These are phyloP conservation scores for Plantago lanceolata DNA, from an alignment of 305 asterid species.

Conservation along the genomic window DNA sequence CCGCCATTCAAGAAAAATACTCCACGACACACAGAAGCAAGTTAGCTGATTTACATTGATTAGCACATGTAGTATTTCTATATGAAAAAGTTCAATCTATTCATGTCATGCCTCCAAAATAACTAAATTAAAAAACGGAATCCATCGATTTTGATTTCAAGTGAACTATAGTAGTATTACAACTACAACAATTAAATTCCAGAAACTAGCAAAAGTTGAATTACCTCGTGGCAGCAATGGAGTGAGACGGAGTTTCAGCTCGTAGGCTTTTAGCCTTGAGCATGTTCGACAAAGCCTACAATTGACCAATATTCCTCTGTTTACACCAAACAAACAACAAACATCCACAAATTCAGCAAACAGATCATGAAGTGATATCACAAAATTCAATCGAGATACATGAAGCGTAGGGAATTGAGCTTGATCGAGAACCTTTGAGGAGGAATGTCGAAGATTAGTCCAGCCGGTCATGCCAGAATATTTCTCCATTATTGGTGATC, in stretches of 20 bases:
- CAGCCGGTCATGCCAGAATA: slow-evolving; percentile 85
- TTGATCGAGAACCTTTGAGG: slow-evolving; percentile 95
- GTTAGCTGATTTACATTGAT: no score
- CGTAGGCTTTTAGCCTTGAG: slow-evolving; percentile 80
- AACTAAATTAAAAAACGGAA: not conserved
- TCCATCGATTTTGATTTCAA: not conserved
- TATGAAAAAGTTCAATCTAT: no score
- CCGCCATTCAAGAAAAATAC: no score
- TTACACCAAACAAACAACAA: slow-evolving; percentile 21
- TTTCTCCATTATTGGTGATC: slow-evolving; percentile 45
- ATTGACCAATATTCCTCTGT: slow-evolving; percentile 94
- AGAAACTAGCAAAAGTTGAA: not conserved
- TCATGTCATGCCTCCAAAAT: no score
- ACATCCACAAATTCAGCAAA: slow-evolving; percentile 5
- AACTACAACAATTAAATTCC: not conserved
- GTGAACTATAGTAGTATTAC: no score
- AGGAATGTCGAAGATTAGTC: slow-evolving; percentile 91
- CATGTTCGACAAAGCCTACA: slow-evolving; percentile 92
- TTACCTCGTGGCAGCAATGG: slow-evolving; percentile 95
- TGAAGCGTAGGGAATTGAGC: slow-evolving; percentile 98
- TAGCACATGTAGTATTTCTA: no score
- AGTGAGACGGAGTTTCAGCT: slow-evolving; percentile 88
- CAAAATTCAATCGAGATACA: slow-evolving; percentile 35
- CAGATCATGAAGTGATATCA: not conserved
- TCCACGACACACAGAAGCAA: no score